Evolutionary conservation across 2,329 filamentous ascomycete species (phyloP).

Genomic region (Colletotrichum truncatum): DNA sequence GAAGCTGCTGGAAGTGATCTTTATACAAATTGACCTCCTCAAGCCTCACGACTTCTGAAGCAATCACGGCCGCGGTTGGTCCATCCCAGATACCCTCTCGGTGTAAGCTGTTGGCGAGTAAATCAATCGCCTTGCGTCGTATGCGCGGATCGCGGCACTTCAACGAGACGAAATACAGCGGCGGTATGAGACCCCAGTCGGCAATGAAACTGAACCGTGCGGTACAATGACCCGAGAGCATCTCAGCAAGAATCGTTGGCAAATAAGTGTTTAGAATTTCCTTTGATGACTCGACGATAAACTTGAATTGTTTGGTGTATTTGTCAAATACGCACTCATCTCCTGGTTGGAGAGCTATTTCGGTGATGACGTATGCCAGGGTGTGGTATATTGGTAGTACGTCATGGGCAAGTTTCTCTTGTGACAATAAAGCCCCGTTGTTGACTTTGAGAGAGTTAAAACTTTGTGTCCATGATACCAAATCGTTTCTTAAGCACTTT

Average conservation of each 20-base stretch:
- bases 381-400: slow-evolving; percentile 49
- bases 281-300: slow-evolving; percentile 36
- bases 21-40: slow-evolving; percentile 44
- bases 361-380: slow-evolving; percentile 53
- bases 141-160: slow-evolving; percentile 56
- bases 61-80: slow-evolving; percentile 39
- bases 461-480: slow-evolving; percentile 35
- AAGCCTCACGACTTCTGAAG: slow-evolving; percentile 46
- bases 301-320: slow-evolving; percentile 41
- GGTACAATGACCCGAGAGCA: slow-evolving; percentile 17
- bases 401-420: background rate
- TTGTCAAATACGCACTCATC: slow-evolving; percentile 49
- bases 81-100: slow-evolving; percentile 54
- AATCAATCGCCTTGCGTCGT: slow-evolving; percentile 46
- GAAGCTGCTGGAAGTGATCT: background rate
- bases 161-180: slow-evolving; percentile 54
- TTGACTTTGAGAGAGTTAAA: slow-evolving; percentile 36
- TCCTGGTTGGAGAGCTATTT: slow-evolving; percentile 39
- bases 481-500: too few relatives aligned
- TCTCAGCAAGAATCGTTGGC: background rate
- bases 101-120: slow-evolving; percentile 41
- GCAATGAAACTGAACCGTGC: slow-evolving; percentile 39
- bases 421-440: slow-evolving; percentile 25
- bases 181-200: slow-evolving; percentile 55
- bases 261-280: background rate